Evolutionary conservation across 495 filamentous ascomycete genomes (phyloP).

Genomic region (Xylaria scruposa): DNA sequence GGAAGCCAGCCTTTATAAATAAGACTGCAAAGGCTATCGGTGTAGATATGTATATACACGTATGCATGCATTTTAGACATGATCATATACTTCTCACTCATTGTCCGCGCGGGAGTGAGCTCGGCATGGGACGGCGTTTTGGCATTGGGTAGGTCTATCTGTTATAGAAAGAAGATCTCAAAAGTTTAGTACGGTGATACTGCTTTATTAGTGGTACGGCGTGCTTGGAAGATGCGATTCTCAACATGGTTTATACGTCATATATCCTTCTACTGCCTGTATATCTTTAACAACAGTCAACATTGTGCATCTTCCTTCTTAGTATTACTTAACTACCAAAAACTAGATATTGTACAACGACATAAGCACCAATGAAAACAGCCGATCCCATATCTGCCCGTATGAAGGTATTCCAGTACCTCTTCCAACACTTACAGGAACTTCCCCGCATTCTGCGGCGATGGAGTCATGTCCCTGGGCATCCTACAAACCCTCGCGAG

Average conservation of each 20-base stretch:
- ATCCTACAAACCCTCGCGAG: neutral
- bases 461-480: neutral
- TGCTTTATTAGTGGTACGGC: neutral
- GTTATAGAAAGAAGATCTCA: neutral
- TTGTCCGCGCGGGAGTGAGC: slow-evolving; percentile 8
- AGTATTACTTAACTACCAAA: neutral
- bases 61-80: slow-evolving; percentile 18
- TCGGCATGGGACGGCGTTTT: neutral
- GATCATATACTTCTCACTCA: neutral
- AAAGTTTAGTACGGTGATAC: neutral
- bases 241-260: neutral
- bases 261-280: neutral
- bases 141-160: slow-evolving; percentile 12
- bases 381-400: neutral
- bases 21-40: neutral
- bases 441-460: neutral
- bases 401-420: neutral
- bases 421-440: neutral
- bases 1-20: slow-evolving; percentile 22
- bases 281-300: neutral
- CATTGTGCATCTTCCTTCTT: neutral
- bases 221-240: neutral
- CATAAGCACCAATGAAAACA: neutral
- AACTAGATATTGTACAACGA: neutral
- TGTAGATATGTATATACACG: slow-evolving; percentile 8